Evolutionary conservation across 129 eudicot species (phyloP), one percentile per base, ranked within the genome.

Genomic region (Scalesia atractyloides): DNA sequence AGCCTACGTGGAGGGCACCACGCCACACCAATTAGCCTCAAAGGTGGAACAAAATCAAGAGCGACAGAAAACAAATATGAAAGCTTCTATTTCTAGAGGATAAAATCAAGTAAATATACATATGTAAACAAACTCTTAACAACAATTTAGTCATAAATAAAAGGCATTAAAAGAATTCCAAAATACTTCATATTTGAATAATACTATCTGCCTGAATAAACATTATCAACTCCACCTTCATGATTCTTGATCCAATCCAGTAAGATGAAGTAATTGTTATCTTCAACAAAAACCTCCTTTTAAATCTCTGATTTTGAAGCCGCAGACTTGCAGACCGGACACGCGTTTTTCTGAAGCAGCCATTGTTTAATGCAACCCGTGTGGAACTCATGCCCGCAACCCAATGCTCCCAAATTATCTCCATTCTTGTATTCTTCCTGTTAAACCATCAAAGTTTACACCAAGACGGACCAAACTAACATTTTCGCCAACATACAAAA

Each of bases 381-480:
- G 33, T 93, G 98, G 33, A 89, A 93, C 62, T 85, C 91, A 84
- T 93, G 98, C 72, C 96, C 96, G 44, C 98, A 93, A 46, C 82
- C 85, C 75, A 93, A 74, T 10, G 65, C 78, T 72, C 98, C 96
- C 41, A 93, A 73, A 72, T 74, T 85, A 53, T 89, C 95, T 53
- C 91, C 96, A 11, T 76, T 69, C 15, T 70, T 81, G 61, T 89
- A 93, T 50, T 85, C 95, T 68, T 93, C 98, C 98, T 70, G 53
- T 47, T 14, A 7, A 61, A 39, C 24, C 47, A 43, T 39, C 41
- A 44, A 77, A 9, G n/a, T 56, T 56, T 9, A 56, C 2, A 9
- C 62, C 62, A 20, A 20, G 2, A 56, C 10, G 13, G 0, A 54
- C 11, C 14, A 3, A 5, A 20, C 14, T 54, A 9, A 20, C 22